Evolutionary conservation across 2,329 filamentous ascomycete genomes (phyloP), one percentile per base, ranked within the genome.

Genomic region (Penicillium sp.): DNA sequence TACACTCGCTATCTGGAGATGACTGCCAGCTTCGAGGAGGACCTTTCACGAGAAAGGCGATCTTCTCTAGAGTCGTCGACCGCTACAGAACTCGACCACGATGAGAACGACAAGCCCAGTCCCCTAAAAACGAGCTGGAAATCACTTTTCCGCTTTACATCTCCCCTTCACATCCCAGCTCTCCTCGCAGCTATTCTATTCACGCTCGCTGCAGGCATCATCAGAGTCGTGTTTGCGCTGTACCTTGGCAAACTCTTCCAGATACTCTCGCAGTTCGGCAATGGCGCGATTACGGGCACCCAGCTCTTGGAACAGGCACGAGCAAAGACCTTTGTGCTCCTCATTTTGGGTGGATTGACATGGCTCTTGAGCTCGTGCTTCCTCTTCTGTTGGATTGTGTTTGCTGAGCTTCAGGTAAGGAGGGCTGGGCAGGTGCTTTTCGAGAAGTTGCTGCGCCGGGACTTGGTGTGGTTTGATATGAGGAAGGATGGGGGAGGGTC

Each of bases 391-490:
- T 97, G 92, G 85, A 77, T 93, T 28, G 68, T 82, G 0, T 94
- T 94, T 69, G 90, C 92, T 14, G 92, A 97, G 70, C 65, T 90
- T 2, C 90, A 96, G 62, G 90, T 88, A 0, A 82, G 81, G 30
- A 82, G 74, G 47, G 85, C 85, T 6, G 82, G 91, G 5, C 76
- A 80, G 16, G 76, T 74, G 5, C 72, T 94, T 2, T 96, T 96
- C 66, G 64, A 75, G 1, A 81, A 81, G 2, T 74, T 97, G 35
- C 68, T 96, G n/a, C 73, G 77, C 5, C 90, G 87, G 66, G 84
- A 93, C 12, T 83, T 94, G 67, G 79, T 81, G 47, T 97, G 92
- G 91, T 96, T 90, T 66, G 91, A 97, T 68, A 77, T 79, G 18
- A 81, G 86, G 52, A 77, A 83, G 38, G 84, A 89, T 55, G 93